Conservation (phyloP, 495 filamentous ascomycete genomes). For the Penicillium turbatum region DNA sequence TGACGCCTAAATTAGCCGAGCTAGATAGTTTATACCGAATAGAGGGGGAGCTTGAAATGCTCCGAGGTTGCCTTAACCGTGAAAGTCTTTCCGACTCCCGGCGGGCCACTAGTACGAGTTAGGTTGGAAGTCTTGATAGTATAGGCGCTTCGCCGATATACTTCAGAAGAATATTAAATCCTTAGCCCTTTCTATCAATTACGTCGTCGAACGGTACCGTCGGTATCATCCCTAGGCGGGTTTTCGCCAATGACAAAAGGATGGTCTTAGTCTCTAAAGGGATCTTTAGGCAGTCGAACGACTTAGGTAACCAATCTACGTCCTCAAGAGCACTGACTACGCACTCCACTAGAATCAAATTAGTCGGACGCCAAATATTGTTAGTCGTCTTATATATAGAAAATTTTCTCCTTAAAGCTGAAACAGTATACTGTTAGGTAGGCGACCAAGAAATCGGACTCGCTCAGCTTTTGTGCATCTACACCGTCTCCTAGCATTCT, state of each 20-base stretch:
- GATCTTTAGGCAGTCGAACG: slow-evolving; percentile 21
- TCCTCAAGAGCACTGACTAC: slow-evolving; percentile 29
- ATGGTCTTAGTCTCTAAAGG: slow-evolving; percentile 23
- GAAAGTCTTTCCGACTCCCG: slow-evolving; percentile 34
- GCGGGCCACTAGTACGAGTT: slow-evolving; percentile 22
- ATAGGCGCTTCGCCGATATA: slow-evolving; percentile 7
- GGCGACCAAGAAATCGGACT: slow-evolving; percentile 26
- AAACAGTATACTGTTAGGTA: slow-evolving; percentile 24
- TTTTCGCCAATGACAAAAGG: slow-evolving; percentile 23
- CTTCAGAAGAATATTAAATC: slow-evolving; percentile 20
- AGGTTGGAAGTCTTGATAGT: slow-evolving; percentile 1
- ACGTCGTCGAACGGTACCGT: slow-evolving; percentile 25
- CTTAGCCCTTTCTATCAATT: slow-evolving; percentile 23
- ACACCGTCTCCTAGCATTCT: slow-evolving; percentile 18
- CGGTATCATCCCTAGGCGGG: slow-evolving; percentile 20
- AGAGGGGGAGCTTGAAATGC: slow-evolving; percentile 23
- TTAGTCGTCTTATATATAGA: slow-evolving; percentile 15
- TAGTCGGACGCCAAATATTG: slow-evolving; percentile 10
- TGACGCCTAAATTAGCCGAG: too few species aligned
- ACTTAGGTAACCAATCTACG: slow-evolving; percentile 25
- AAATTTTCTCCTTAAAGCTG: slow-evolving; percentile 31
- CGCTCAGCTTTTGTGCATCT: slow-evolving; percentile 18
- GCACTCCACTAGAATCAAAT: too few species aligned
- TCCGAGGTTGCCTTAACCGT: slow-evolving; percentile 32
- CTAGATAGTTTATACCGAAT: too few species aligned